phyloP scores from a whole-genome alignment of 257 asterid species.

The Knoxia roxburghii region DNA sequence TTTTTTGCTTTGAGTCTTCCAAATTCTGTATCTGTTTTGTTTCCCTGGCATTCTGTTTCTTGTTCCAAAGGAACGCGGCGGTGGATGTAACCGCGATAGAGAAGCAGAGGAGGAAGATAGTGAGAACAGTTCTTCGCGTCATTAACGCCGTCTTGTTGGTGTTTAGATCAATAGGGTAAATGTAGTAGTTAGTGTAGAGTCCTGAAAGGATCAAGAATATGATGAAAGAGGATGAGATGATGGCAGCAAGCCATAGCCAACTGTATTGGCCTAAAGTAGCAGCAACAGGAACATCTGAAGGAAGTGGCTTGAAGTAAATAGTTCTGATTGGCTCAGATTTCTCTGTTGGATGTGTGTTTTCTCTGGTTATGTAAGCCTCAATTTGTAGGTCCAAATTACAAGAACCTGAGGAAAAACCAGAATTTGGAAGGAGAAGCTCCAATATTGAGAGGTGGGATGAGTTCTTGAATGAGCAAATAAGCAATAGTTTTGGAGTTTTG shows the following conservation, averaged over 20 bases:
- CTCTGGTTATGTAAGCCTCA: slow-evolving; percentile 82
- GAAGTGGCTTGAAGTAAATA: slow-evolving; percentile 52
- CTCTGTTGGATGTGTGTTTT: slow-evolving; percentile 38
- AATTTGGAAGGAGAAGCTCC: slow-evolving; percentile 67
- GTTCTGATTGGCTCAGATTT: slow-evolving; percentile 30
- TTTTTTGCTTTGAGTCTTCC: slow-evolving; percentile 36
- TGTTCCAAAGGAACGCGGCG: slow-evolving; percentile 77
- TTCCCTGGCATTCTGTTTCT: slow-evolving; percentile 55
- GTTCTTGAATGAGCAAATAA: slow-evolving; percentile 61
- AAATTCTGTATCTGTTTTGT: slow-evolving; percentile 42
- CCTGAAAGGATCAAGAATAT: slow-evolving; percentile 64
- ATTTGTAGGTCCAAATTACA: slow-evolving; percentile 54
- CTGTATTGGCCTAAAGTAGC: slow-evolving; percentile 64
- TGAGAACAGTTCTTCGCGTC: slow-evolving; percentile 54
- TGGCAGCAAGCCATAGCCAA: slow-evolving; percentile 91
- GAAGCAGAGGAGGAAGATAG: slow-evolving; percentile 57
- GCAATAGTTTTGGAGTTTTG: slow-evolving; percentile 56
- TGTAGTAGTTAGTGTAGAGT: slow-evolving; percentile 49
- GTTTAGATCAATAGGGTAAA: slow-evolving; percentile 78
- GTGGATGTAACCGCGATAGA: slow-evolving; percentile 50
- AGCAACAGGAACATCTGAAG: slow-evolving; percentile 56
- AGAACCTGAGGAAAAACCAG: slow-evolving; percentile 31
- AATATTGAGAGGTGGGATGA: slow-evolving; percentile 63
- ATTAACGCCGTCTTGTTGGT: slow-evolving; percentile 45
- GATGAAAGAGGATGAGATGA: slow-evolving; percentile 70